Evolutionary conservation across 768 basidiomycete species (phyloP), one percentile per base, ranked within the genome.

Genomic region (Flagelloscypha sp.): DNA sequence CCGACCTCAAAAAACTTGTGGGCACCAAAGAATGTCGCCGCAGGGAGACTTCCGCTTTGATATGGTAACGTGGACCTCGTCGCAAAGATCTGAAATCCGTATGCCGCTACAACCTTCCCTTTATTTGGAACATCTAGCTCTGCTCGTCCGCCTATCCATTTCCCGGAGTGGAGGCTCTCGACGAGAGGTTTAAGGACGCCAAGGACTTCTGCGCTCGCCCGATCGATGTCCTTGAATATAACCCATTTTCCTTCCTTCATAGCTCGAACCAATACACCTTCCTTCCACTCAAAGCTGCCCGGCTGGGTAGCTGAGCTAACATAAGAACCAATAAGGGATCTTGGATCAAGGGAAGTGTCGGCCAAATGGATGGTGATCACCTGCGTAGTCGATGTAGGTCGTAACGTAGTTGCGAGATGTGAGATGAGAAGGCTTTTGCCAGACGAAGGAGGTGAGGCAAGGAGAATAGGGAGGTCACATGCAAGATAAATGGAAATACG

Each of bases 211-310:
- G 66, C 79, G 44, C 86, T 87, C 12, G 82, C 94, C 30, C 80
- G 73, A 56, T 99, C 95, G 27, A 97, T 75, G 51, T 97, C 89
- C 52, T 95, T 80, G 30, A 99, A 72, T 7, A 98, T 77, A 3
- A 98, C 66, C 93, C 93, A 97, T 52, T 77, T 75, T 2, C 95
- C 95, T 48, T 87, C 81, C 27, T 76, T 70, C 72, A 98, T 80
- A 1, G 93, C 82, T 24, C 85, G 82, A 7, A 93, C 79, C 23
- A 99, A 66, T 1, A 92, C 81, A 5, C 95, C 95, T 44, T 97
- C 92, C 58, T 84, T 87, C 87, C 93, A 99, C 47, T 94, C 88
- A 48, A 99, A 99, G 2, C 76, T 78, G 5, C 94, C 94, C 0
- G 89, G 79, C 17, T 73, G 72, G 2, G 72, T 76, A 0, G 82